These are phyloP conservation scores for Raphanus raphanistrum DNA, from an alignment of 345 rosid genomes.

Conservation along the genomic window DNA sequence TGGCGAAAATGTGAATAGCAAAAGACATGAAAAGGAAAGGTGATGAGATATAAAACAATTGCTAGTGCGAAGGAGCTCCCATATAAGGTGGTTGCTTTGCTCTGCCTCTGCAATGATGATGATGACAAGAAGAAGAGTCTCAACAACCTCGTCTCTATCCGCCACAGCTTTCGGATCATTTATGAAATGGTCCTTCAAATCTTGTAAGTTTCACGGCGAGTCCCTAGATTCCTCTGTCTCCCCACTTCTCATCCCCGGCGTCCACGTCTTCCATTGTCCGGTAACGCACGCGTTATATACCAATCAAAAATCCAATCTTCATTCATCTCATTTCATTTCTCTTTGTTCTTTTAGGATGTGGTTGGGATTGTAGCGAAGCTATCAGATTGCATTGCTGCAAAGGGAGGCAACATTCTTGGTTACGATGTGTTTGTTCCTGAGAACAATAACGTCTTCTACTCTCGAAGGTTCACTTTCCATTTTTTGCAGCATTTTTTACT, in stretches of 20 bases:
- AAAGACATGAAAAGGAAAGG: background rate
- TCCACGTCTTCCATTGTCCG: slow-evolving; percentile 94
- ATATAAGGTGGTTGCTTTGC: background rate
- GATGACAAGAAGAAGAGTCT: slow-evolving; percentile 42
- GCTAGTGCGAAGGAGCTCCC: background rate
- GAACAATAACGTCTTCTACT: slow-evolving; percentile 76
- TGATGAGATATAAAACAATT: background rate
- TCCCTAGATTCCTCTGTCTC: slow-evolving; percentile 48
- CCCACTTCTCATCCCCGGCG: slow-evolving; percentile 61
- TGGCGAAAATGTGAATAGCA: background rate
- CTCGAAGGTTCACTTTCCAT: slow-evolving; percentile 60
- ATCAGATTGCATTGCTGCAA: slow-evolving; percentile 89
- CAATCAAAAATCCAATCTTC: background rate
- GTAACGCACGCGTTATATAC: slow-evolving; percentile 45
- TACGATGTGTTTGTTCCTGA: slow-evolving; percentile 92
- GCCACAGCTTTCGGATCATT: slow-evolving; percentile 42
- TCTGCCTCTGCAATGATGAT: slow-evolving; percentile 21
- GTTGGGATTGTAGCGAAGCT: slow-evolving; percentile 91
- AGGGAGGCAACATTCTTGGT: slow-evolving; percentile 87
- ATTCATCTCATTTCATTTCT: background rate
- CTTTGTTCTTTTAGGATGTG: slow-evolving; percentile 49
- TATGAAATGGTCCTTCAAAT: slow-evolving; percentile 52
- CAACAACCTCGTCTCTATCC: slow-evolving; percentile 40
- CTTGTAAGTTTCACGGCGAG: slow-evolving; percentile 47
- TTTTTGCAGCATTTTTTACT: background rate